Conservation (phyloP, 2,329 filamentous ascomycete species). For the Aaosphaeria arxii region DNA sequence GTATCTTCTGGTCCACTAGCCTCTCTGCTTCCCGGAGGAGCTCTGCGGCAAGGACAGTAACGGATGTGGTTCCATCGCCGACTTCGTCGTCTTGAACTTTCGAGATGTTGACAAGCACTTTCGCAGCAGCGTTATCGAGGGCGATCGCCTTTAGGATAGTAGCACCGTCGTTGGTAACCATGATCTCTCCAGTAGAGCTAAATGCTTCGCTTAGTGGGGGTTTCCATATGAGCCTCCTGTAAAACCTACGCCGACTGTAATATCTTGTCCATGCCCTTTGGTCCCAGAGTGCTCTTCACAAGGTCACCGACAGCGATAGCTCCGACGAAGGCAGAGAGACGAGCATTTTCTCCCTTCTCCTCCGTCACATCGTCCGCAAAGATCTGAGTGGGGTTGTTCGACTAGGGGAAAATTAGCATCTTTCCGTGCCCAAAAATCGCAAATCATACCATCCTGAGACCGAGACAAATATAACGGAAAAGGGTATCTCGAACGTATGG, state of each 20-base stretch:
- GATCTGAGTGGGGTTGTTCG: conserved; percentile 85
- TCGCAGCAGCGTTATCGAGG: conserved; percentile 95
- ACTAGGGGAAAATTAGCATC: conserved; percentile 23
- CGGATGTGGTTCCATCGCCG: conserved; percentile 96
- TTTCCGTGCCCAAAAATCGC: not conserved
- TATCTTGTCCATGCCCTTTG: conserved; percentile 99
- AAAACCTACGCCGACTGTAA: conserved; percentile 81
- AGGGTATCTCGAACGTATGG: conserved; percentile 27
- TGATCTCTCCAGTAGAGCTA: conserved; percentile 91
- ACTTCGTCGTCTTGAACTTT: conserved; percentile 99
- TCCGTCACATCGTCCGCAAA: conserved; percentile 96
- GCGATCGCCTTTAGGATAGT: conserved; percentile 98
- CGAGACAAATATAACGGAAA: conserved; percentile 18
- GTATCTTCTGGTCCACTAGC: conserved; percentile 96
- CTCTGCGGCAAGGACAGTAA: conserved; percentile 91
- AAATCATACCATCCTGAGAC: conserved; percentile 28
- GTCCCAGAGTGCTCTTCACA: conserved; percentile 94
- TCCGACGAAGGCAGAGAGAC: conserved; percentile 95
- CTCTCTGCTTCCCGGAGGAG: conserved; percentile 94
- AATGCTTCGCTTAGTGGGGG: conserved; percentile 18
- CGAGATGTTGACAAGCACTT: conserved; percentile 98
- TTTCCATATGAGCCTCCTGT: conserved; percentile 1
- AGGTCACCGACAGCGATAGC: conserved; percentile 96
- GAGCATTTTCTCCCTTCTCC: conserved; percentile 98
- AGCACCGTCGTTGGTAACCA: conserved; percentile 98